Conservation (phyloP, 495 filamentous ascomycete genomes). For the Penicillium parvum region DNA sequence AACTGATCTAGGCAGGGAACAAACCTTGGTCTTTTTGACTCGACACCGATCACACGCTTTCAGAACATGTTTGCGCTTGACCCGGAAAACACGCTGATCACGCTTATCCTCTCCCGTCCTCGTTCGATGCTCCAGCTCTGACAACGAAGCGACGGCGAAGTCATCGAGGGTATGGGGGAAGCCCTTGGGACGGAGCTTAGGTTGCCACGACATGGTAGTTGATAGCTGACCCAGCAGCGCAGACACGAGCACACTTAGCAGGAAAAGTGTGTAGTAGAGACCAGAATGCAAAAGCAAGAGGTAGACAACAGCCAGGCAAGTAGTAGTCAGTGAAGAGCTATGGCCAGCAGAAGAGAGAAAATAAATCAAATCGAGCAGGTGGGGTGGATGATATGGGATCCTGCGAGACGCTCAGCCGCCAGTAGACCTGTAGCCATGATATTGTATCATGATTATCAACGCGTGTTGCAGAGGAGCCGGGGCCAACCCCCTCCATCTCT, state of each 20-base stretch:
- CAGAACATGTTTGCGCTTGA: slow-evolving; percentile 47
- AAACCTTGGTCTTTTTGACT: slow-evolving; percentile 48
- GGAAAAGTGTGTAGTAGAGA: not conserved
- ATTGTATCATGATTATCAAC: slow-evolving; percentile 17
- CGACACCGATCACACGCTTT: slow-evolving; percentile 48
- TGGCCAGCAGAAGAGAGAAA: slow-evolving; percentile 13
- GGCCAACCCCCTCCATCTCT: slow-evolving; percentile 5
- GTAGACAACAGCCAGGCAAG: too few species aligned
- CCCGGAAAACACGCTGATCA: slow-evolving; percentile 45
- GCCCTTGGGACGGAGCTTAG: slow-evolving; percentile 43
- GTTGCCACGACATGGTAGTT: slow-evolving; percentile 39
- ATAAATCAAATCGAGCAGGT: slow-evolving; percentile 18
- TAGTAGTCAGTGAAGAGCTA: slow-evolving; percentile 14
- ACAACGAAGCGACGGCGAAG: slow-evolving; percentile 30
- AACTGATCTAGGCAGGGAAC: slow-evolving; percentile 5
- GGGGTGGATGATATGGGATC: slow-evolving; percentile 22
- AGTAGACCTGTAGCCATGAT: slow-evolving; percentile 10
- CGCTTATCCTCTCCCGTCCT: slow-evolving; percentile 35
- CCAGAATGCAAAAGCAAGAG: not conserved
- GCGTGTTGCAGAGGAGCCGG: slow-evolving; percentile 11
- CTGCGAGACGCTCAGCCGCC: slow-evolving; percentile 14
- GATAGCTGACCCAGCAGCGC: not conserved
- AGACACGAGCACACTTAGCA: not conserved
- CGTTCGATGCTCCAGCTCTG: slow-evolving; percentile 31
- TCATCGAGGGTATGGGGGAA: slow-evolving; percentile 38